phyloP scores from a whole-genome alignment of 371 early-diverging fungal genomes.

The Funneliformis caledonium region DNA sequence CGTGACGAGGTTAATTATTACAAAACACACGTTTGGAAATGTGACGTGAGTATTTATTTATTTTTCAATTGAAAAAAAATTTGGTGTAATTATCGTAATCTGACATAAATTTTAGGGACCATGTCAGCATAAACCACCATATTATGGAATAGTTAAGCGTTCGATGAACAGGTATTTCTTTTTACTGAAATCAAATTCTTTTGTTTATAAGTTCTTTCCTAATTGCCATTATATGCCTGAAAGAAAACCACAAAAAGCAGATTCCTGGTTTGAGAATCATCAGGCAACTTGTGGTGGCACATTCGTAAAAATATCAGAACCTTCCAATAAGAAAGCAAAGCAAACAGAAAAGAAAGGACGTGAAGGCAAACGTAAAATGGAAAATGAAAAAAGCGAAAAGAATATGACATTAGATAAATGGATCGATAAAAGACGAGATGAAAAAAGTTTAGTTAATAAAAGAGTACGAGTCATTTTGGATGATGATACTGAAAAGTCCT shows the following conservation, averaged over 20 bases:
- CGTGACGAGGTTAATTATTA: slow-evolving; percentile 67
- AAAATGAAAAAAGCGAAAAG: slow-evolving; percentile 14
- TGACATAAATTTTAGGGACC: slow-evolving; percentile 47
- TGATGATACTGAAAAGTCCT: background rate
- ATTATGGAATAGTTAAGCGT: slow-evolving; percentile 62
- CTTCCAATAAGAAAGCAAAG: slow-evolving; percentile 41
- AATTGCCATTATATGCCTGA: slow-evolving; percentile 5
- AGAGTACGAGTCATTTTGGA: background rate
- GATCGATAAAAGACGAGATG: background rate
- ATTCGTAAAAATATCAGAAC: slow-evolving; percentile 60
- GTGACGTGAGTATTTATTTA: slow-evolving; percentile 48
- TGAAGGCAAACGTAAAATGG: slow-evolving; percentile 22
- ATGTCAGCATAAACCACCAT: slow-evolving; percentile 63
- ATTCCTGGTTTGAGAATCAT: slow-evolving; percentile 66
- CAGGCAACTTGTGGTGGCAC: slow-evolving; percentile 64
- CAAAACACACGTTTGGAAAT: slow-evolving; percentile 68
- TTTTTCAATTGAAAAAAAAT: no score
- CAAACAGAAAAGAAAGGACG: slow-evolving; percentile 7
- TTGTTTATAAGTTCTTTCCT: background rate
- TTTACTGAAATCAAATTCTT: background rate
- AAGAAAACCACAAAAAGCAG: slow-evolving; percentile 70
- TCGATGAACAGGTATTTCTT: slow-evolving; percentile 63
- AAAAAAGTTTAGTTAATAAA: background rate
- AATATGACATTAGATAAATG: background rate
- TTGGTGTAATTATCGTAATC: background rate